Percentiles rank a stretch among this genome's conserved stretches.
Conservation (phyloP, 345 rosid species). For the Limnanthes douglasii region DNA sequence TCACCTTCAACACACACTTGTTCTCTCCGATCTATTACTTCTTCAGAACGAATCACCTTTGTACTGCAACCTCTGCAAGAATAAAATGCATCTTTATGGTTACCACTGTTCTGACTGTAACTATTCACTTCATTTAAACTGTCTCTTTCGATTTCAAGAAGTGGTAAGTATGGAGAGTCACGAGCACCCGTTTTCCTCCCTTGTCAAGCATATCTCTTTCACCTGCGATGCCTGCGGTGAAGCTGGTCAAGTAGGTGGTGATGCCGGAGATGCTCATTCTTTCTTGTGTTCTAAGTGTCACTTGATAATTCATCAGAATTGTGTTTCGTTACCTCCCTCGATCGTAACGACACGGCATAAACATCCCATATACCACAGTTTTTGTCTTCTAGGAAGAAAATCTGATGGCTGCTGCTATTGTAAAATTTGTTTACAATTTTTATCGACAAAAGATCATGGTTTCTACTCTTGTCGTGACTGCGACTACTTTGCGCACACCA, state of each 20-base stretch:
- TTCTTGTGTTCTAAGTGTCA: neutral
- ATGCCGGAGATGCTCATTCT: no score
- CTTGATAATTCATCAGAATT: neutral
- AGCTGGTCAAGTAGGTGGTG: no score
- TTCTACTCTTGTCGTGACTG: conserved; percentile 7
- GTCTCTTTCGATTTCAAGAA: no score
- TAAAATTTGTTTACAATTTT: no score
- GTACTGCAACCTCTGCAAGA: no score
- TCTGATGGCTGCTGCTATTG: neutral
- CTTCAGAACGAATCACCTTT: no score
- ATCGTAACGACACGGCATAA: conserved; percentile 1
- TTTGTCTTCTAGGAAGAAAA: conserved; percentile 2
- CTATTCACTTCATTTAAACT: no score
- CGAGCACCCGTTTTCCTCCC: conserved; percentile 3
- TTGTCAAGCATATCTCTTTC: neutral
- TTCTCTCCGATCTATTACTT: no score
- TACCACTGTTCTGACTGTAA: no score
- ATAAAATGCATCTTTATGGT: no score
- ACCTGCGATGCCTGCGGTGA: conserved; percentile 3
- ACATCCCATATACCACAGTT: conserved; percentile 1
- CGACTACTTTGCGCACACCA: conserved; percentile 6
- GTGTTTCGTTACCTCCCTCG: neutral
- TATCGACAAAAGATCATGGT: no score
- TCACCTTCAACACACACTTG: conserved; percentile 15
- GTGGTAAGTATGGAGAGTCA: no score